Base-by-base conservation (phyloP, 192 early-diverging fungal species). In the Coemansia sp. region DNA sequence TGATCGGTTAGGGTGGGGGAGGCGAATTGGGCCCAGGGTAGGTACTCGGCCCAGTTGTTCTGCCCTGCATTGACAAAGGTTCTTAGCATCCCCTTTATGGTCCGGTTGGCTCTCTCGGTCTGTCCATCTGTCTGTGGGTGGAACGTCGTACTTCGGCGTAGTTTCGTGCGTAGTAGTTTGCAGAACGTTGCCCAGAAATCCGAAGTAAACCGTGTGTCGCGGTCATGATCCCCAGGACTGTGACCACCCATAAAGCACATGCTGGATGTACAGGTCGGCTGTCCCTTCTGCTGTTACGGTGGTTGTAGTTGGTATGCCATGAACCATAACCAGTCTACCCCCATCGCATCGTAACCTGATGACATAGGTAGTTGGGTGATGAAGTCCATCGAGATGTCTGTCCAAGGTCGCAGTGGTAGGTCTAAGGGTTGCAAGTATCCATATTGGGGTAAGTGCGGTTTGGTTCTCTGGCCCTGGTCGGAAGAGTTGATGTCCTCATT, bases 111-210 rank as follows among this genome's bases (percentile, higher is more conserved):
- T 4, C 14, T n/a, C 41, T 59, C 49, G 3, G 42, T 51, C 33
- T 59, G 47, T 1, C 56, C 47, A 22, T 51, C 56, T 40, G 56
- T 51, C 35, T 51, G 42, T 18, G 47, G 38, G 32, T 50, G 56
- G 7, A 22, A 7, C 2, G 47, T 26, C 4, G 46, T 51, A 25
- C 47, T 43, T 31, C 31, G 48, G 3, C 16, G 1, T 5, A 59
- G 35, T 17, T 29, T 12, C 28, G 43, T 44, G 4, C 27, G n/a
- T 0, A 48, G 17, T 17, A 26, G 9, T 21, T 51, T 38, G 13
- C 2, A 18, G 10, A 59, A 22, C 13, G 7, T 27, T 23, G 30
- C 33, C 58, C 42, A 62, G 14, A 62, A 42, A 2, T 13, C 7
- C 7, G 60, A 54, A 7, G 37, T 62, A 16, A 62, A 62, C 44